phyloP scores from a whole-genome alignment of 2,329 filamentous ascomycete genomes.

The Stromatinia cepivora region DNA sequence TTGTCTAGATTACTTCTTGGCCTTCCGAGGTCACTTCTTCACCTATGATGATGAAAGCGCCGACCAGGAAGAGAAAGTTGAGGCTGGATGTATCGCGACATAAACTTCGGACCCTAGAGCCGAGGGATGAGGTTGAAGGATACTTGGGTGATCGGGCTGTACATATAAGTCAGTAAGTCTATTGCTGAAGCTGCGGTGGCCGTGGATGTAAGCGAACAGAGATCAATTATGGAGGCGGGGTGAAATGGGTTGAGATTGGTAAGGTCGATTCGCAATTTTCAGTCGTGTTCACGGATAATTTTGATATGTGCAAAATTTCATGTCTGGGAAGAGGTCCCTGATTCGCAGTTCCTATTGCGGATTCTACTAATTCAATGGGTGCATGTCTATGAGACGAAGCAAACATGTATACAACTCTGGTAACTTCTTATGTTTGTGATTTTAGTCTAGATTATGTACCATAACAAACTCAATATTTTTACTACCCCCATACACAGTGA shows the following conservation, averaged over 20 bases:
- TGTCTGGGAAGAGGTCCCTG: neutral
- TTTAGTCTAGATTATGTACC: neutral
- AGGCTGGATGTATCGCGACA: neutral
- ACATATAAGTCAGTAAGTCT: too few species aligned
- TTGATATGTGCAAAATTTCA: neutral
- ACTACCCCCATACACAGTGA: neutral
- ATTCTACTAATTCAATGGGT: fast-evolving
- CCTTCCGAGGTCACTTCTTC: too few species aligned
- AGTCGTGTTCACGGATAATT: neutral
- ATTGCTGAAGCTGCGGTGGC: neutral
- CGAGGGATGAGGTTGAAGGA: neutral
- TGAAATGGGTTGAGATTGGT: neutral
- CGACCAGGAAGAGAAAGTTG: too few species aligned
- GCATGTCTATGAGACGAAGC: neutral
- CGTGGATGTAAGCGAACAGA: neutral
- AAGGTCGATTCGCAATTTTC: neutral
- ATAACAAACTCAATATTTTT: neutral
- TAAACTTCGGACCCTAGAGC: neutral
- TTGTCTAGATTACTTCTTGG: too few species aligned
- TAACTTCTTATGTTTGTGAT: neutral
- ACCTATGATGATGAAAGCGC: too few species aligned
- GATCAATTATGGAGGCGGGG: too few species aligned
- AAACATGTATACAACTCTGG: neutral
- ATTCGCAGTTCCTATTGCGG: neutral
- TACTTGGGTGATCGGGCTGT: neutral